Conservation (phyloP, 2,329 filamentous ascomycete species). For the Cytospora paraplurivora region DNA sequence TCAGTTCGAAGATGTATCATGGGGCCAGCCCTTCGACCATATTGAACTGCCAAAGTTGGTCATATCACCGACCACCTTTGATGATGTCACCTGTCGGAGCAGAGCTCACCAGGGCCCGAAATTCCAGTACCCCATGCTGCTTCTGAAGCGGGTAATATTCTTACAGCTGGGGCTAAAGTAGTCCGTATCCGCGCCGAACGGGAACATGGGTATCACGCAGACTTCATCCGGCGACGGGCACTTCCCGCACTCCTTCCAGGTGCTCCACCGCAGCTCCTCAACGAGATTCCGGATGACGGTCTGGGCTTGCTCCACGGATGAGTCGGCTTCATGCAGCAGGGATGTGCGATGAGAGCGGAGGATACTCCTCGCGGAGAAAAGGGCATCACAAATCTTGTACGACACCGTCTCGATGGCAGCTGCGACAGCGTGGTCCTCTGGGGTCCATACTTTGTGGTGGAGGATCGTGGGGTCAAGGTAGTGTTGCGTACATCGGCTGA, state of each 20-base stretch:
- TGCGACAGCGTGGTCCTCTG: slow-evolving; percentile 48
- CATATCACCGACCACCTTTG: neutral
- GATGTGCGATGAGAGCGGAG: slow-evolving; percentile 24
- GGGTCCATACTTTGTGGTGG: slow-evolving; percentile 37
- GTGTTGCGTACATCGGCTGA: slow-evolving; percentile 50
- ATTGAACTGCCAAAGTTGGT: neutral
- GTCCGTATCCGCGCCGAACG: slow-evolving; percentile 36
- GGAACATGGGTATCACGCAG: slow-evolving; percentile 45
- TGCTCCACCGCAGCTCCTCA: slow-evolving; percentile 38
- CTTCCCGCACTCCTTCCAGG: slow-evolving; percentile 39
- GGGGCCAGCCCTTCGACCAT: neutral
- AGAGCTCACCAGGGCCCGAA: too few species aligned
- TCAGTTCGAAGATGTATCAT: too few species aligned
- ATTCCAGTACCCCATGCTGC: neutral
- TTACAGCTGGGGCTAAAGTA: slow-evolving; percentile 38
- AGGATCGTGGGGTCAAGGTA: slow-evolving; percentile 41
- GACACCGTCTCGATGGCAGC: slow-evolving; percentile 46
- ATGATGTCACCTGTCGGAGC: neutral
- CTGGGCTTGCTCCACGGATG: slow-evolving; percentile 14
- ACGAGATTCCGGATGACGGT: slow-evolving; percentile 33
- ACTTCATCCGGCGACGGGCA: slow-evolving; percentile 38
- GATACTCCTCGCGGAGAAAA: slow-evolving; percentile 36
- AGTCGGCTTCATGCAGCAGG: neutral
- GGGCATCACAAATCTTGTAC: slow-evolving; percentile 41
- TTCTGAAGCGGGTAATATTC: slow-evolving; percentile 9